Conservation (phyloP, 1,284 basidiomycete species). For the Chalciporus sp. region DNA sequence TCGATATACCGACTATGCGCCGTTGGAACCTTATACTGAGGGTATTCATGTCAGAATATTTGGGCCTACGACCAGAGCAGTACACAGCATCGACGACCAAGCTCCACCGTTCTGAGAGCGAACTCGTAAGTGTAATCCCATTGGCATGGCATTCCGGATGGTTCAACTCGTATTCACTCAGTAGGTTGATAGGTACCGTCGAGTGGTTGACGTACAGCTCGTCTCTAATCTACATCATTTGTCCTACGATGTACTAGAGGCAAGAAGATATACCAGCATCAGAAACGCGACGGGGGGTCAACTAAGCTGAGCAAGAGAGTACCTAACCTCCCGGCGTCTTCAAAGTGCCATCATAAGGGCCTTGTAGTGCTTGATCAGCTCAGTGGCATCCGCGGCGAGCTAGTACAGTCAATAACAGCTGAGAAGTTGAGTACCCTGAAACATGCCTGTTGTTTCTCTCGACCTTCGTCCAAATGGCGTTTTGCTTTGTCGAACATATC, state of each 20-base stretch:
- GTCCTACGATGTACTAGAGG: conserved; percentile 2
- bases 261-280: not conserved
- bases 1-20: conserved; percentile 86
- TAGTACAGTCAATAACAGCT: conserved; percentile 18
- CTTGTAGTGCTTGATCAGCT: conserved; percentile 49
- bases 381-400: conserved; percentile 44
- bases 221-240: conserved; percentile 1
- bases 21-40: conserved; percentile 90
- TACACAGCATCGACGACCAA: conserved; percentile 4
- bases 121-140: conserved; percentile 29
- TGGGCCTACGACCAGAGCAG: conserved; percentile 64
- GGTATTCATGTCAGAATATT: conserved; percentile 89
- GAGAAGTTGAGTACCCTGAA: not conserved
- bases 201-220: not conserved
- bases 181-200: conserved; percentile 20
- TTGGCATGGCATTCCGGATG: not conserved
- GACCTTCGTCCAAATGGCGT: conserved; percentile 39
- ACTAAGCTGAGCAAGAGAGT: not conserved
- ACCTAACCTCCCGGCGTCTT: not conserved
- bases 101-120: conserved; percentile 21
- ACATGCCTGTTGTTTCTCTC: conserved; percentile 44
- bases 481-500: conserved; percentile 40
- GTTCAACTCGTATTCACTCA: conserved; percentile 14
- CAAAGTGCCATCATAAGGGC: conserved; percentile 36
- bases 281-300: not conserved